These are phyloP conservation scores for Colletotrichum costaricense DNA, from an alignment of 2,329 filamentous ascomycete species.

Conservation along the genomic window DNA sequence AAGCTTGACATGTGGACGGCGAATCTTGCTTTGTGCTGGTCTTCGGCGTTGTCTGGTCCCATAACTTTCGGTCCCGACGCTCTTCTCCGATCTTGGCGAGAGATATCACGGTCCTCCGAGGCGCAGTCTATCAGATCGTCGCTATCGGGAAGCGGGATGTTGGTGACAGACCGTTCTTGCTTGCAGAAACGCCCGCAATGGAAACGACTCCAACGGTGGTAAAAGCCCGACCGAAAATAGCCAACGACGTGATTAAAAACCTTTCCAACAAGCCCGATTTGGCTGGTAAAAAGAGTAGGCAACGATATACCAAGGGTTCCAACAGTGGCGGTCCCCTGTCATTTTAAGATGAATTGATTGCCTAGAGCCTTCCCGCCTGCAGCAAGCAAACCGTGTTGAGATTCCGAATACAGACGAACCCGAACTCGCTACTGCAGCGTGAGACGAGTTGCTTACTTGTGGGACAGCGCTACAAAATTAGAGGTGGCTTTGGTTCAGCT, in stretches of 20 bases:
- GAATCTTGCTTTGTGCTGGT: not conserved
- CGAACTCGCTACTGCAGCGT: not conserved
- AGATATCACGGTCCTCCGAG: conserved; percentile 14
- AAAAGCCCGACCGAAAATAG: not conserved
- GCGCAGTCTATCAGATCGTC: not conserved
- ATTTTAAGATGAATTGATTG: conserved; percentile 5
- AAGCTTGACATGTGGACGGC: not conserved
- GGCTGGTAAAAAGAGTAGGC: conserved; percentile 17
- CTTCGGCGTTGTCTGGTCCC: conserved; percentile 3
- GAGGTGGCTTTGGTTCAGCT: conserved; percentile 2
- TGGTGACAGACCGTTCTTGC: not conserved
- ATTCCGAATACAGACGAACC: conserved; percentile 3
- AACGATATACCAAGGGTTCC: conserved; percentile 8
- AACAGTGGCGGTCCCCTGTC: conserved; percentile 14
- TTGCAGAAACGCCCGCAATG: not conserved
- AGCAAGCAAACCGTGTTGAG: not conserved
- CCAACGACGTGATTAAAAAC: not conserved
- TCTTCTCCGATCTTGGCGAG: not conserved
- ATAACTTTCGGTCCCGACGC: not conserved
- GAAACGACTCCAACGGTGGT: not conserved
- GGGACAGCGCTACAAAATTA: conserved; percentile 22
- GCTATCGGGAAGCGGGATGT: not conserved
- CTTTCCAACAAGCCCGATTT: not conserved
- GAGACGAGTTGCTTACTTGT: conserved; percentile 26
- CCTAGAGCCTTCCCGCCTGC: not conserved